phyloP scores from a whole-genome alignment of 306 rosid genomes.

The Trifolium repens region DNA sequence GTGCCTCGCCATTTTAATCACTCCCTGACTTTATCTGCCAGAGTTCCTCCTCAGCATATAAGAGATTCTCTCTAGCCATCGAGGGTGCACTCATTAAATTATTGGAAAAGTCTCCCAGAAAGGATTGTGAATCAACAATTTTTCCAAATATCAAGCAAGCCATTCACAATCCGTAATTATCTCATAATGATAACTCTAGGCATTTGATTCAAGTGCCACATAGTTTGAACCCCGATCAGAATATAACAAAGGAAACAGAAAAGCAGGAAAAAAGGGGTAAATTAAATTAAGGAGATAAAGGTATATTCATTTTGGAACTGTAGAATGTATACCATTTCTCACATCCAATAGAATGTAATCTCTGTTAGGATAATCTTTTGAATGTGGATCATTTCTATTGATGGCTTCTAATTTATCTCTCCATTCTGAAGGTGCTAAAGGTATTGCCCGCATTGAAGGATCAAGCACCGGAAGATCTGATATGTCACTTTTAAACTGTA shows the following conservation, averaged over 20 bases:
- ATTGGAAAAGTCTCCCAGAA: background rate
- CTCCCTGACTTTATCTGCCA: background rate
- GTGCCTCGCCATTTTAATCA: background rate
- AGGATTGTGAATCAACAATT: background rate
- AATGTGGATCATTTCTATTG: constrained; percentile 42
- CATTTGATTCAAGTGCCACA: constrained; percentile 16
- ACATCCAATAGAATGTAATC: constrained; percentile 71
- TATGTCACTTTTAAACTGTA: constrained; percentile 76
- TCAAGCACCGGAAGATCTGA: constrained; percentile 85
- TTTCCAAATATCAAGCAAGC: background rate
- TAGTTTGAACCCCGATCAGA: constrained; percentile 8
- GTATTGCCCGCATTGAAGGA: constrained; percentile 78
- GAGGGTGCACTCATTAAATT: background rate
- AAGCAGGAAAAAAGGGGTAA: background rate
- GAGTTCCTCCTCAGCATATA: background rate
- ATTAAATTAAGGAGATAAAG: constrained; percentile 32
- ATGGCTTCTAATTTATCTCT: constrained; percentile 62
- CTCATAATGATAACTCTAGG: background rate
- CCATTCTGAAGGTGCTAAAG: constrained; percentile 83
- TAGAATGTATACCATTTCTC: constrained; percentile 76
- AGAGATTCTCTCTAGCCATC: background rate
- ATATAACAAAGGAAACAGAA: constrained; percentile 18
- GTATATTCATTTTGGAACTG: constrained; percentile 25
- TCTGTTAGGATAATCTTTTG: constrained; percentile 44
- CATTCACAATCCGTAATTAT: background rate